Evolutionary conservation across 495 filamentous ascomycete genomes (phyloP).

Genomic region (Glarea lozoyensis): DNA sequence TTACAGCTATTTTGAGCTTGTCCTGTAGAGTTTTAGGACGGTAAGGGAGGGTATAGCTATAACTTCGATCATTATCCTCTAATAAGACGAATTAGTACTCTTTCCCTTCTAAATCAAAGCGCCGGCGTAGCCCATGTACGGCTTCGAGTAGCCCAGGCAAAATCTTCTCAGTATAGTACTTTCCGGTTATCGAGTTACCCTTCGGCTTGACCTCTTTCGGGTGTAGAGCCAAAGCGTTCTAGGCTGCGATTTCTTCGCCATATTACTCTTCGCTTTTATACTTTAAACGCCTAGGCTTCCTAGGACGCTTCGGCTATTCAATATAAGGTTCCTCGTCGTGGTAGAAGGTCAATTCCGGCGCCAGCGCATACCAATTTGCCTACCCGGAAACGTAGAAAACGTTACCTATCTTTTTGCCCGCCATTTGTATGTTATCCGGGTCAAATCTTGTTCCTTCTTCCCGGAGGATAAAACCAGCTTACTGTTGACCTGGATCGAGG

Average conservation of each 20-base stretch:
- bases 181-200: constrained; percentile 12
- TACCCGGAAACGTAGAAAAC: constrained; percentile 6
- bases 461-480: constrained; percentile 1
- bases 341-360: constrained; percentile 10
- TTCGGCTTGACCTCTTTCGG: constrained; percentile 1
- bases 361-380: constrained; percentile 4
- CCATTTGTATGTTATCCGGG: constrained; percentile 6
- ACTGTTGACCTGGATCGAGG: constrained; percentile 8
- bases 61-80: constrained; percentile 9
- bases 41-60: too few relatives aligned
- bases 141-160: constrained; percentile 6
- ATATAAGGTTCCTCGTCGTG: constrained; percentile 8
- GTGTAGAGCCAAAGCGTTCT: constrained; percentile 5
- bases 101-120: neutral
- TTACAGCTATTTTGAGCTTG: too few relatives aligned
- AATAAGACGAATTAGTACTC: constrained; percentile 8
- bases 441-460: constrained; percentile 5
- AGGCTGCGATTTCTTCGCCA: neutral
- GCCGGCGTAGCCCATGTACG: neutral
- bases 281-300: constrained; percentile 4
- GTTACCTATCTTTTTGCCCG: neutral
- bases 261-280: constrained; percentile 4
- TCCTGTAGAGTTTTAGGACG: too few relatives aligned
- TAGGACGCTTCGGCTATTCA: constrained; percentile 1
- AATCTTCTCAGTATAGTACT: constrained; percentile 9